Evolutionary conservation across 2,329 filamentous ascomycete species (phyloP), one percentile per base, ranked within the genome.

Genomic region (Verticillium albo-atrum): DNA sequence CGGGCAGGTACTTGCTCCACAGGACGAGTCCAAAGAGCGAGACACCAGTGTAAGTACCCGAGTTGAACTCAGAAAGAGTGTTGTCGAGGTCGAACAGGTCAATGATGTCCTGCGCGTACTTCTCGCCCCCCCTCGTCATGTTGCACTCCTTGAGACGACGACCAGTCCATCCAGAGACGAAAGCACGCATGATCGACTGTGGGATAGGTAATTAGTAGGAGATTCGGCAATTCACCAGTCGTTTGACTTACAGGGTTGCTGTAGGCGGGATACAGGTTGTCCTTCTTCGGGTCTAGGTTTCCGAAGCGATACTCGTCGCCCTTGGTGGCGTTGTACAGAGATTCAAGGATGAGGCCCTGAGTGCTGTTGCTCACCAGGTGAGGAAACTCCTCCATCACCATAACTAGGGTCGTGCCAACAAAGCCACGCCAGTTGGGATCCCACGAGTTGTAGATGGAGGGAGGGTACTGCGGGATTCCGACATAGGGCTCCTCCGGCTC

Each of bases 391-490:
- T 88, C 85, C 25, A 86, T 73, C 27, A 80, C 80, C 47, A 87
- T 72, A 27, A 88, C 79, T 15, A 88, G 76, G 0, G 82, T 79
- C 0, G 83, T 86, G 14, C 83, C 83, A 34, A 88, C 76, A 59
- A 88, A 88, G 1, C 84, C 85, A 55, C 85, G 75, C 85, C 85
- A 88, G 62, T 88, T 88, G 2, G 84, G 84, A 63, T 88, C 85
- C 81, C 83, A 88, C 0, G 79, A 78, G 58, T 79, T 76, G 66
- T 87, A 85, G 34, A 83, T 82, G 4, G 69, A 66, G n/a, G 76
- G 68, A 1, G 77, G 75, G 62, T 88, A 88, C 17, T 73, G 69
- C 2, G 71, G 57, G 2, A 76, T 79, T 20, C 83, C 84, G 4
- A 87, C 79, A 2, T 77, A 78, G 0, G 85, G 85, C 67, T 88